These are phyloP conservation scores for Suhomyces ambrosiae DNA, from an alignment of 1,139 yeast species.

Conservation along the genomic window DNA sequence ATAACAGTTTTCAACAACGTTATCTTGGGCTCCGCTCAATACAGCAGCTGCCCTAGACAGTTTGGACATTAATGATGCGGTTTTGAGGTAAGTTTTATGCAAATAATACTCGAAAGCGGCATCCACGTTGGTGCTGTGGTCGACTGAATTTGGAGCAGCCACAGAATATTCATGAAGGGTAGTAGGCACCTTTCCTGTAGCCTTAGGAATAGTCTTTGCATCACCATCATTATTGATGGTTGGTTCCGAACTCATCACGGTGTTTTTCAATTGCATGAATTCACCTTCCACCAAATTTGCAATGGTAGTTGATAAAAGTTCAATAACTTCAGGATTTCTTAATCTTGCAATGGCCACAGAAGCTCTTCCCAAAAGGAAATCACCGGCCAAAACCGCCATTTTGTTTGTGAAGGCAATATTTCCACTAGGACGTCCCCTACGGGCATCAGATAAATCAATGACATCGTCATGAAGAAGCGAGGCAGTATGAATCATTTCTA, in stretches of 20 bases:
- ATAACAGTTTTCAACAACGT: conserved; percentile 80
- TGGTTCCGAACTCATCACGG: conserved; percentile 59
- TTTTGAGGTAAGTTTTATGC: conserved; percentile 92
- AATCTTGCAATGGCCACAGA: conserved; percentile 93
- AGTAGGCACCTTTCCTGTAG: conserved; percentile 67
- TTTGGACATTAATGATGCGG: conserved; percentile 95
- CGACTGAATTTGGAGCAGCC: conserved; percentile 34
- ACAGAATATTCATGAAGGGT: conserved; percentile 63
- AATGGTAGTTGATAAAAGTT: conserved; percentile 89
- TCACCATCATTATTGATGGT: conserved; percentile 53
- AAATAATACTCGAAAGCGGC: conserved; percentile 94
- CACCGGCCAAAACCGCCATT: conserved; percentile 97
- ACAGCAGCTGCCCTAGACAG: conserved; percentile 94
- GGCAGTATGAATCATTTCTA: conserved; percentile 98
- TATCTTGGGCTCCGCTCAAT: conserved; percentile 77
- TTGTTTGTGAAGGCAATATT: conserved; percentile 93
- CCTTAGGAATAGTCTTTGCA: conserved; percentile 53
- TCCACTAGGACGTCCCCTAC: conserved; percentile 91
- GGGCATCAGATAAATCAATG: conserved; percentile 86
- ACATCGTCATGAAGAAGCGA: conserved; percentile 97
- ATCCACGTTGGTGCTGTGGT: conserved; percentile 69
- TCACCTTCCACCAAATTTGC: conserved; percentile 98
- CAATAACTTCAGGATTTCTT: conserved; percentile 96
- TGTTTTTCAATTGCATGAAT: conserved; percentile 95
- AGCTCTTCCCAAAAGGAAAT: conserved; percentile 90